Conservation (phyloP, 2,329 filamentous ascomycete genomes). For the Colletotrichum camelliae region DNA sequence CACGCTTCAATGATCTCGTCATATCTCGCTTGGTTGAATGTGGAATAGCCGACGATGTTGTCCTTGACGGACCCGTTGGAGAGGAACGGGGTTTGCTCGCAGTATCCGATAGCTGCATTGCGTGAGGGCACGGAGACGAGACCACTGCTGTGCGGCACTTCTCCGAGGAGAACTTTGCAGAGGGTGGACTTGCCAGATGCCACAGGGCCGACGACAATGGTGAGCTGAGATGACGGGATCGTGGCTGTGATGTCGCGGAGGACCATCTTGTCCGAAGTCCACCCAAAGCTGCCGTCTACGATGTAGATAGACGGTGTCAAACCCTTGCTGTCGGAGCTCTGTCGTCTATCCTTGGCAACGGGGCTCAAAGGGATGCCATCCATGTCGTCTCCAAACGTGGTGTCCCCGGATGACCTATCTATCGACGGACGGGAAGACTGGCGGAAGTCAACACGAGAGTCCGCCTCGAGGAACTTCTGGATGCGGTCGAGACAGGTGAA, state of each 20-base stretch:
- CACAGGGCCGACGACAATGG: slow-evolving; percentile 44
- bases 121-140: slow-evolving; percentile 18
- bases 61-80: slow-evolving; percentile 27
- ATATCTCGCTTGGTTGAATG: slow-evolving; percentile 25
- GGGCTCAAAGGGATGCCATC: not conserved
- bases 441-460: slow-evolving; percentile 30
- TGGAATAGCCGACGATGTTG: slow-evolving; percentile 27
- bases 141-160: slow-evolving; percentile 27
- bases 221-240: slow-evolving; percentile 35
- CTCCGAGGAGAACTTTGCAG: slow-evolving; percentile 40
- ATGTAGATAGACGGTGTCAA: not conserved
- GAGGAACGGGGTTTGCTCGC: slow-evolving; percentile 34
- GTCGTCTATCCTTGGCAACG: not conserved
- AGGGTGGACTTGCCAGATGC: slow-evolving; percentile 46
- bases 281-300: slow-evolving; percentile 35
- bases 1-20: slow-evolving; percentile 25
- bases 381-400: not conserved
- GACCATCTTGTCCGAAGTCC: slow-evolving; percentile 29
- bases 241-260: slow-evolving; percentile 36
- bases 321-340: not conserved
- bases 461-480: slow-evolving; percentile 39
- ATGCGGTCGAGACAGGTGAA: slow-evolving; percentile 39
- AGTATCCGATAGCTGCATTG: slow-evolving; percentile 31
- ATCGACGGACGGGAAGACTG: not conserved
- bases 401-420: slow-evolving; percentile 17